Base-by-base conservation (phyloP, 805 yeast genomes). In the Osmozyma mogii region DNA sequence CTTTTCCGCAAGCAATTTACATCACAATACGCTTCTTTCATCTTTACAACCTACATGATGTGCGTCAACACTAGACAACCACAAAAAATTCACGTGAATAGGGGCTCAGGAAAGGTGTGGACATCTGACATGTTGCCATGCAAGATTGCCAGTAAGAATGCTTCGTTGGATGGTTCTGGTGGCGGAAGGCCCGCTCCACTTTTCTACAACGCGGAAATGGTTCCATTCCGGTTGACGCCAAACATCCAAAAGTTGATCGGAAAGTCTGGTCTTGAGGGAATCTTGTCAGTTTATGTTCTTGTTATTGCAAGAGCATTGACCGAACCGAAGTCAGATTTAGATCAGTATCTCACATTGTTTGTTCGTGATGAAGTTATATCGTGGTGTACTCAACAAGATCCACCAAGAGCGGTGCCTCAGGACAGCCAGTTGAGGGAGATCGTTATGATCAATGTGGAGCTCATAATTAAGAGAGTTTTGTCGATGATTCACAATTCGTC, bases 101-200 rank as follows among this genome's bases (percentile, higher is more conserved):
- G 72, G 49, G 73, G 71, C 5, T 80, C 92, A 3, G 99, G 98
- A 37, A 75, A 76, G 42, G 89, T 89, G 9, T 84, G 92, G 78
- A 87, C 96, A 0, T 76, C 89, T 5, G 98, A 94, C 49, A 88
- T 92, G 95, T 64, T 92, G 31, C 98, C 98, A 10, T 78, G 87
- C 46, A 80, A 83, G 58, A 70, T 78, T 43, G 79, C 83, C 30
- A 77, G 71, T 43, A 35, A 60, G 59, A 63, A 56, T 44, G 68
- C 70, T 22, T 52, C 67, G 5, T 49, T 68, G 36, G 74, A 67
- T 41, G 66, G 65, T 4, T 61, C 70, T 5, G 64, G 55, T 27
- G 61, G 61, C 9, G 72, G 68, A 28, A 67, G 75, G 36, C 72
- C 75, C 2, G 72, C 81, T 0, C 99, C 99, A 15, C 67, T 89